Percentiles rank a stretch among this genome's conserved stretches.
phyloP scores from a whole-genome alignment of 2,329 filamentous ascomycete genomes.

The Elsinoe australis region DNA sequence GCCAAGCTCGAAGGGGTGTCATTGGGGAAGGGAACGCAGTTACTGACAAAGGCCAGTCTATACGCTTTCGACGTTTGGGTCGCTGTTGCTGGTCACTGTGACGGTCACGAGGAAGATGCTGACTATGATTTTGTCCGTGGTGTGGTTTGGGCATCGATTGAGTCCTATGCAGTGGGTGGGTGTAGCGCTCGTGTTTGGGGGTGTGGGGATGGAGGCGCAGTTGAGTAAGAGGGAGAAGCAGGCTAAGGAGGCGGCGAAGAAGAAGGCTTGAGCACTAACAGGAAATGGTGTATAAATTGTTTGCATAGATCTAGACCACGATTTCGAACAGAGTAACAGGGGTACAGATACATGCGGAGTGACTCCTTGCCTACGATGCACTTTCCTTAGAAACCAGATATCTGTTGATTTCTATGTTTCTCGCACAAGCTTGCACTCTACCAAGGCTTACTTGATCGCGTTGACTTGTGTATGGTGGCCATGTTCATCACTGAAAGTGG shows the following conservation, averaged over 20 bases:
- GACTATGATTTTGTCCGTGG: conserved; percentile 93
- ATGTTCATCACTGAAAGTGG: no score
- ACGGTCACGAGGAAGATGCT: conserved; percentile 98
- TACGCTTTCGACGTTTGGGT: conserved; percentile 86
- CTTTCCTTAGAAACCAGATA: no score
- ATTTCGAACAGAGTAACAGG: no score
- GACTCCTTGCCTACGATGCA: no score
- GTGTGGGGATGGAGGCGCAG: conserved; percentile 81
- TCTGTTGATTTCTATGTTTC: no score
- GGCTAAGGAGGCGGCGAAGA: conserved; percentile 62
- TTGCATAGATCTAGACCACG: conserved; percentile 1
- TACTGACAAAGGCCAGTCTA: conserved; percentile 51
- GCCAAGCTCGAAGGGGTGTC: neutral
- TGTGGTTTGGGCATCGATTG: conserved; percentile 86
- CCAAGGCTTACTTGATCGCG: no score
- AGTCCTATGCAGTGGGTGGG: conserved; percentile 89
- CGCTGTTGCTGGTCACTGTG: conserved; percentile 85
- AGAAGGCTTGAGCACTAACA: conserved; percentile 20
- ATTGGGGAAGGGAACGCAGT: conserved; percentile 1
- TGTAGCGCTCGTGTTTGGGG: conserved; percentile 86
- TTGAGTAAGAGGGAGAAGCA: conserved; percentile 78
- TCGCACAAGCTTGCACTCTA: no score
- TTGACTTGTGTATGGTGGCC: no score
- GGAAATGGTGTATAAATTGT: no score
- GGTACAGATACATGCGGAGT: no score